Evolutionary conservation across 768 basidiomycete species (phyloP), one percentile per base, ranked within the genome.

Genomic region (Lentinus tigrinus): DNA sequence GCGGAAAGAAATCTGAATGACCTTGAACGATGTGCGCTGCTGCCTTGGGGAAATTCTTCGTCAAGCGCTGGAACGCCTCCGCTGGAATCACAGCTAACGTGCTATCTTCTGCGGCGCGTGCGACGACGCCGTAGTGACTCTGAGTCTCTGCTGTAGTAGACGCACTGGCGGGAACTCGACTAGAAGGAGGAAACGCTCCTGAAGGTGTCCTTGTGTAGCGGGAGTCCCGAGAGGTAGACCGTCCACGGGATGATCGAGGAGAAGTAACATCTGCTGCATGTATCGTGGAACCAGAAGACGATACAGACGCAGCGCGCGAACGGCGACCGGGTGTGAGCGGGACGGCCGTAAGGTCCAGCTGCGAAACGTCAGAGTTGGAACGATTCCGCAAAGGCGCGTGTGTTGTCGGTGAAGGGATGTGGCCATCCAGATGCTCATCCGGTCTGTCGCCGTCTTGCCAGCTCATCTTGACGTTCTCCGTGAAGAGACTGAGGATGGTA

Each of bases 21-120:
- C 94, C 93, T 83, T 95, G 93, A 0, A 97, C 93, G 57, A 98
- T 95, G 66, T 95, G 94, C 4, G 95, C 95, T 37, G 95, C 92
- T 3, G 97, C 95, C 67, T 98, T 98, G 0, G 97, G 97, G 65
- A 90, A 97, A 70, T 96, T 95, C 74, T 95, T 93, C 3, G 96
- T 98, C 39, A 99, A 76, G 49, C 95, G 81, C 54, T 89, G 81
- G 74, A 99, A 99, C 4, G 96, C 97, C 71, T 98, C 95, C 2
- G 97, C 96, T 24, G 97, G 97, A 54, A 99, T 98, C 10, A 99
- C 96, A n/a, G 96, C 97, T 19, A 99, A 77, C 2, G 97, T 98
- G 4, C 91, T 91, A 66, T 99, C 97, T 53, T 92, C 90, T 4
- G 89, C 88, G 7, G 97, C 97, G 37, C 96, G 81, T n/a, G 95